Evolutionary conservation across 2,329 filamentous ascomycete genomes (phyloP).

Genomic region (Ambrosiella xylebori): DNA sequence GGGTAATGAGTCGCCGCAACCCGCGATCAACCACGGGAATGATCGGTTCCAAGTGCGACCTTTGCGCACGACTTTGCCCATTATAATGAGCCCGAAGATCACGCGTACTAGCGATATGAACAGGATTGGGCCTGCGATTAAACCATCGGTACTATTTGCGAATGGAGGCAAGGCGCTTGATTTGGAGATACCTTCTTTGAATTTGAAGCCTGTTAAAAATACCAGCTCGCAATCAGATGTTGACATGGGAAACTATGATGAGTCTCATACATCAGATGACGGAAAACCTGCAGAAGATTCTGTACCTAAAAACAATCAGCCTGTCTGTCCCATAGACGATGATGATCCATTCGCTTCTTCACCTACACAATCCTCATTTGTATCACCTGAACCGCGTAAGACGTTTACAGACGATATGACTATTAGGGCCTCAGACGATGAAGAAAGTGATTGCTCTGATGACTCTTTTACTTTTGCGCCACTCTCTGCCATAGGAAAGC

Average conservation of each 20-base stretch:
- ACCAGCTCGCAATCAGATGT: neutral
- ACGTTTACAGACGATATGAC: slow-evolving; percentile 32
- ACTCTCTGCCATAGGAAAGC: neutral
- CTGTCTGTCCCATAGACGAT: neutral
- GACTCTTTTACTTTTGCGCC: slow-evolving; percentile 33
- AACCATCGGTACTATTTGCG: neutral
- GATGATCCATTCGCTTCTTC: slow-evolving; percentile 7
- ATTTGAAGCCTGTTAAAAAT: too few relatives aligned
- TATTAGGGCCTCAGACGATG: slow-evolving; percentile 55
- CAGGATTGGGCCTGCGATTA: neutral
- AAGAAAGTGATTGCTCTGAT: slow-evolving; percentile 39
- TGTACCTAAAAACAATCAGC: neutral
- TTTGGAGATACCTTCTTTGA: neutral
- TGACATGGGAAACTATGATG: neutral
- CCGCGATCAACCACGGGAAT: too few relatives aligned
- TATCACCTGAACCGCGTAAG: slow-evolving; percentile 10
- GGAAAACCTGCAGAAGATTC: neutral
- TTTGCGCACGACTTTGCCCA: slow-evolving; percentile 4
- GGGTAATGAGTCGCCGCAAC: too few relatives aligned
- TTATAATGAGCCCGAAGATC: slow-evolving; percentile 7
- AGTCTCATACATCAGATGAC: neutral
- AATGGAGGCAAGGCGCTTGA: neutral
- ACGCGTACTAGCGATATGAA: neutral
- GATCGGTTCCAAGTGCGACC: neutral
- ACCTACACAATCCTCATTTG: neutral